Conservation (phyloP, 352 stramenopile genomes). For the Phytophthora gonapodyides region DNA sequence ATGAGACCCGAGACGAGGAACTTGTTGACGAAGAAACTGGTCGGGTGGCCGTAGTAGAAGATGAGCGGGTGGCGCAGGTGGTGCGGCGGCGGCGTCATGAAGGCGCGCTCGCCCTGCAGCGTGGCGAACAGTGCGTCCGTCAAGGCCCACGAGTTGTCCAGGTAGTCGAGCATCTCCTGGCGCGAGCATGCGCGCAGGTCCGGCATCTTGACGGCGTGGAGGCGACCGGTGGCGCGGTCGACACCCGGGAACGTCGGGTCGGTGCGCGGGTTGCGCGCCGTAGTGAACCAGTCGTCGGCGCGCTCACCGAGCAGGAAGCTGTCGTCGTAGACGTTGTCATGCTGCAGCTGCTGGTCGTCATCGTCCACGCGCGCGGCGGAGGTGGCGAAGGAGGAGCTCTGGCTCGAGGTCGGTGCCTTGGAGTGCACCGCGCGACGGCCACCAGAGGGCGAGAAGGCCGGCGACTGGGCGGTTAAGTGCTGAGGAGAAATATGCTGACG, state of each 20-base stretch:
- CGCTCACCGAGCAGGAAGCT: constrained; percentile 63
- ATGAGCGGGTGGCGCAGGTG: constrained; percentile 96
- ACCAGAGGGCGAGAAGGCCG: background rate
- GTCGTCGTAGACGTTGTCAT: constrained; percentile 57
- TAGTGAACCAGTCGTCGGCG: constrained; percentile 79
- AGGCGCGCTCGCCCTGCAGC: constrained; percentile 90
- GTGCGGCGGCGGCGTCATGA: constrained; percentile 92
- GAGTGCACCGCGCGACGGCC: constrained; percentile 14
- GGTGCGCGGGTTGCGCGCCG: constrained; percentile 54
- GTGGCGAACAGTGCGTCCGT: constrained; percentile 94
- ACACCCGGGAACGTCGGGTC: constrained; percentile 65
- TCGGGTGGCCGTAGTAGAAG: constrained; percentile 98
- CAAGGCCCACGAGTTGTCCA: constrained; percentile 96
- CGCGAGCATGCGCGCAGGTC: constrained; percentile 86
- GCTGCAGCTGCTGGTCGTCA: constrained; percentile 19
- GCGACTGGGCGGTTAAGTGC: constrained; percentile 1
- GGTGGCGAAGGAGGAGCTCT: constrained; percentile 34
- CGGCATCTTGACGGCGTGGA: constrained; percentile 78
- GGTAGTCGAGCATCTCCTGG: constrained; percentile 91
- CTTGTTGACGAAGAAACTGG: constrained; percentile 98
- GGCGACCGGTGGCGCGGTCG: constrained; percentile 39
- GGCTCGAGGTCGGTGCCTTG: constrained; percentile 16
- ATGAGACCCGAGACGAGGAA: constrained; percentile 93
- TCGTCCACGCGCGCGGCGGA: constrained; percentile 28
- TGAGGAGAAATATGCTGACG: background rate